Conservation (phyloP, 495 filamentous ascomycete genomes). For the Arthonia radiata region DNA sequence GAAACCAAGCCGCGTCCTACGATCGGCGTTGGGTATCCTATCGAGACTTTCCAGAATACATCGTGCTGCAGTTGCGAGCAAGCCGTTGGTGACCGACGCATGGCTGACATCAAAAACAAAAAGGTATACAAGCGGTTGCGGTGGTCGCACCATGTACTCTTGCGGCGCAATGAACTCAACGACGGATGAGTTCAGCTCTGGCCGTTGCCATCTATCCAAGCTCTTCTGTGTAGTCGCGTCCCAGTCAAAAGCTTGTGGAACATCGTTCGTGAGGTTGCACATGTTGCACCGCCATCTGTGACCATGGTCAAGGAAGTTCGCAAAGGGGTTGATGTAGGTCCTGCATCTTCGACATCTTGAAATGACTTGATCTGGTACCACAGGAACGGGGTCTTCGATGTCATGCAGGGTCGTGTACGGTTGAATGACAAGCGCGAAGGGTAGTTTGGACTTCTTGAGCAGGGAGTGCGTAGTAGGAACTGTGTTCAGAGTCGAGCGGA, state of each 20-base stretch:
- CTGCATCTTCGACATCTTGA: constrained; percentile 83
- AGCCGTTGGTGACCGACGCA: constrained; percentile 66
- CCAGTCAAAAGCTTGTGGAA: constrained; percentile 97
- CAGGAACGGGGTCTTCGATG: constrained; percentile 65
- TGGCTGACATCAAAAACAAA: constrained; percentile 97
- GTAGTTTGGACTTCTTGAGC: constrained; percentile 86
- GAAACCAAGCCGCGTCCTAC: constrained; percentile 77
- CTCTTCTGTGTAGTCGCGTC: constrained; percentile 73
- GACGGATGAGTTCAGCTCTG: constrained; percentile 80
- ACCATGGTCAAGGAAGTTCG: constrained; percentile 85
- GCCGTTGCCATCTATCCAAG: constrained; percentile 66
- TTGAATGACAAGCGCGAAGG: constrained; percentile 88
- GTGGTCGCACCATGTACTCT: constrained; percentile 97
- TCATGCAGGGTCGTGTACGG: constrained; percentile 87
- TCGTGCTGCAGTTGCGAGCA: constrained; percentile 81
- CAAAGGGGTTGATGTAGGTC: constrained; percentile 94
- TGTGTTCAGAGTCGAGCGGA: constrained; percentile 82
- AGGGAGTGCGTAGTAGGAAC: constrained; percentile 75
- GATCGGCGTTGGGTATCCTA: constrained; percentile 88
- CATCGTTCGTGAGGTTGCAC: constrained; percentile 96
- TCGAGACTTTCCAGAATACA: constrained; percentile 90
- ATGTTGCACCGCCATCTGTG: constrained; percentile 98
- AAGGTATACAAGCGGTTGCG: constrained; percentile 90
- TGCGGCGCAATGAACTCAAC: constrained; percentile 95
- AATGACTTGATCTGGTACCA: constrained; percentile 92